Percentiles rank a stretch among this genome's conserved stretches.
These are phyloP conservation scores for Trifolium dubium DNA, from an alignment of 306 rosid species.

Conservation along the genomic window DNA sequence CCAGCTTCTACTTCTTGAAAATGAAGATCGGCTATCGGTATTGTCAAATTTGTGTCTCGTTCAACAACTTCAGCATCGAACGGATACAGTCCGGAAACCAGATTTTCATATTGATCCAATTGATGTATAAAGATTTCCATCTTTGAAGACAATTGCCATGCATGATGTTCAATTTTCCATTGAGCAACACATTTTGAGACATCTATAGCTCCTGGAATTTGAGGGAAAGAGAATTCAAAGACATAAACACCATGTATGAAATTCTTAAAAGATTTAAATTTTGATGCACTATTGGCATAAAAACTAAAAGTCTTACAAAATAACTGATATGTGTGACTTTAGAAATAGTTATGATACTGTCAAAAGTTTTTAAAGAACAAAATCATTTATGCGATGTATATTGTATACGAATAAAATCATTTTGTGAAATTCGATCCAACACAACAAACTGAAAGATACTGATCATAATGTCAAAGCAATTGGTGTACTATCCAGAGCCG, in stretches of 20 bases:
- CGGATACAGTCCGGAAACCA: constrained; percentile 72
- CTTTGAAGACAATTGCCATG: constrained; percentile 84
- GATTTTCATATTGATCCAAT: constrained; percentile 69
- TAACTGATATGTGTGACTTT: no score
- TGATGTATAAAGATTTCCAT: constrained; percentile 78
- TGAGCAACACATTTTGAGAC: constrained; percentile 63
- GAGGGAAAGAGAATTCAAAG: constrained; percentile 1
- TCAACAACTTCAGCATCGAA: constrained; percentile 84
- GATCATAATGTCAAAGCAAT: not conserved
- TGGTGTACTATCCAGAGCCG: no score
- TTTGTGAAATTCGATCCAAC: not conserved
- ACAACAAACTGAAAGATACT: not conserved
- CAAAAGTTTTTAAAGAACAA: no score
- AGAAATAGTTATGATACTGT: no score
- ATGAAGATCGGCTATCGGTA: constrained; percentile 75
- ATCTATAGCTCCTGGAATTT: constrained; percentile 64
- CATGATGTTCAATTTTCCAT: constrained; percentile 73
- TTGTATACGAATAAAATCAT: no score
- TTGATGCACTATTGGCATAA: not conserved
- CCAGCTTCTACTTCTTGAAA: constrained; percentile 72
- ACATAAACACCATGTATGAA: constrained; percentile 1
- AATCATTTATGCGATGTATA: no score
- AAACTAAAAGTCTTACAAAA: no score
- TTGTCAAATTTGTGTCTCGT: constrained; percentile 71
- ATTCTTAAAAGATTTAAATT: not conserved